Conservation (phyloP, 768 basidiomycete genomes). For the Panellus pusillus region DNA sequence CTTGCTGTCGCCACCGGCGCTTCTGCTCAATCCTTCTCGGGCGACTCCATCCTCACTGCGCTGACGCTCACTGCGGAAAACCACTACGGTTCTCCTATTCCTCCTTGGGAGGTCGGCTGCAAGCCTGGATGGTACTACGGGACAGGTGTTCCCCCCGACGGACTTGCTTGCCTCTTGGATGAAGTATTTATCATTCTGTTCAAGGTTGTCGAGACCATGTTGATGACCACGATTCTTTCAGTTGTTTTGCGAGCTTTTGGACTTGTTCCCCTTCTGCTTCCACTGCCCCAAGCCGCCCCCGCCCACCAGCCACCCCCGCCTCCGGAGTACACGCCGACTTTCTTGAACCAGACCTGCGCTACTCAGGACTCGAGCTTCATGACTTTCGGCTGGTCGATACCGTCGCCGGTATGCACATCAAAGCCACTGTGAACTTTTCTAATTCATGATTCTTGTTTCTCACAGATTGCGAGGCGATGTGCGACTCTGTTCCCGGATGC, state of each 20-base stretch:
- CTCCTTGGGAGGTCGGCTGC: conserved; percentile 31
- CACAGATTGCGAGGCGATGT: conserved; percentile 35
- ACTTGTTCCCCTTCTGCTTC: conserved; percentile 26
- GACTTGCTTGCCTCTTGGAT: not conserved
- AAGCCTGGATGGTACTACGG: conserved; percentile 43
- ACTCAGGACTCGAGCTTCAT: conserved; percentile 33
- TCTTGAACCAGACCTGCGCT: conserved; percentile 32
- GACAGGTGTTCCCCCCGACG: conserved; percentile 1
- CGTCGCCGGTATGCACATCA: conserved; percentile 22
- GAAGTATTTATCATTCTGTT: not conserved
- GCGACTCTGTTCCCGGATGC: conserved; percentile 31
- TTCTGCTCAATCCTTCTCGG: conserved; percentile 2
- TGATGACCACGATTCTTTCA: conserved; percentile 5
- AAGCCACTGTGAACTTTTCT: no score
- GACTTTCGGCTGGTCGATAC: conserved; percentile 39
- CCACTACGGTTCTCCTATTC: conserved; percentile 34
- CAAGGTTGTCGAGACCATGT: not conserved
- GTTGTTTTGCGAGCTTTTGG: conserved; percentile 26
- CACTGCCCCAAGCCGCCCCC: conserved; percentile 24
- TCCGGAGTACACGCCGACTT: conserved; percentile 27
- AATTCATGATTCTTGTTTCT: not conserved
- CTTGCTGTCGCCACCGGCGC: conserved; percentile 7
- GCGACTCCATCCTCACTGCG: conserved; percentile 1
- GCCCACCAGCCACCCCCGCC: conserved; percentile 19
- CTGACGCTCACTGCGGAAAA: conserved; percentile 19